Base-by-base conservation (phyloP, 441 rosid genomes). In the Croton laevigatus region DNA sequence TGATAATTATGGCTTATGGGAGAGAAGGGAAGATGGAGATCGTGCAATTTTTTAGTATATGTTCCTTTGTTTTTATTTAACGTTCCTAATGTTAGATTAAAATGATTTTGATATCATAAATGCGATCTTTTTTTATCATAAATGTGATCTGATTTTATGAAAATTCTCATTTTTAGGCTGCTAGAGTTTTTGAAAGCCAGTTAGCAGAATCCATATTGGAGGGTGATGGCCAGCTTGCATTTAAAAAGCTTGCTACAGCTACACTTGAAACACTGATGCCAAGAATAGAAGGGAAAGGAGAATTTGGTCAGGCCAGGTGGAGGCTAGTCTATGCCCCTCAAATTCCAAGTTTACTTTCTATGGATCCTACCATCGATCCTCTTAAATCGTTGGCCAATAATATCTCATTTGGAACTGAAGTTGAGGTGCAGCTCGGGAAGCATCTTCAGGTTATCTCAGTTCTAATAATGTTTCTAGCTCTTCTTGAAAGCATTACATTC, bases 301-400 rank as follows among this genome's bases (percentile, higher is more conserved):
- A 89, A 79, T 83, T 92, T 79, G 98, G 97, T 54, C 98, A 89
- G 59, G 99, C 98, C 59, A 85, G 99, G 79, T 95, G 99, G 99
- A 95, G 99, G 80, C 84, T 95, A 59, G 98, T 92, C 51, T 95
- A 95, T 76, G 96, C 99, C 36, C 99, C 99, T 1, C 98, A 92
- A 81, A 95, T 95, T 83, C 93, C 97, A 45, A 92, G 91, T 77
- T 85, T 95, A 77, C 99, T 95, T 71, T 95, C 99, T 40, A 95
- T 91, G 44, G 97, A 95, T 80, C 97, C 99, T 9, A 89, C 97
- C 0, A 75, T 88, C 12, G 98, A 95, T 82, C 99, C 98, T 80
- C 87, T 95, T 67, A 95, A 89, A 81, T 92, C 98, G 63, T 77
- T 92, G 20, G 99, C 99, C 22, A 91, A 84, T 73, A 95, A 88